Evolutionary conservation across 176 grass and related monocot species (phyloP), one percentile per base, ranked within the genome.

Genomic region (Coix lacrymajobi): DNA sequence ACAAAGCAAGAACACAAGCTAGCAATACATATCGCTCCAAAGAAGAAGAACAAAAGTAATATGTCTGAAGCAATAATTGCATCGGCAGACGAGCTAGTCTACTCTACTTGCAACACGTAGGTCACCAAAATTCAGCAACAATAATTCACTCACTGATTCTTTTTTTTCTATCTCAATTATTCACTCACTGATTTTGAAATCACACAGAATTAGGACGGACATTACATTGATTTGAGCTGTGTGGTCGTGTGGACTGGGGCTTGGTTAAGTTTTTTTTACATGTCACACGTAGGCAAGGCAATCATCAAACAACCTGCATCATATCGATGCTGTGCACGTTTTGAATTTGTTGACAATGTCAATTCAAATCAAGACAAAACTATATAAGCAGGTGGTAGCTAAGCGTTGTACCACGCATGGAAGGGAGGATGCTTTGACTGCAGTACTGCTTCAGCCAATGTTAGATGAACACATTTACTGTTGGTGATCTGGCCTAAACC

Each of bases 1-100:
- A 4, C 69, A 83, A 83, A 87, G 84, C 79, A 75, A 83, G 17
- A 54, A 87, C 78, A 44, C 66, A 90, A 20, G 6, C 49, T n/a
- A n/a, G n/a, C n/a, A n/a, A 52, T 46, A 26, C 73, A 67, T 46
- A 71, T 51, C 79, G 8, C 8, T 61, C 26, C 44, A 74, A 76
- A 32, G 63, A 61, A 61, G 10, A 38, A 13, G 4, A 43, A 25
- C n/a, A 46, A 76, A 68, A 11, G 46, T 8, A 7, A 29, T 86
- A 62, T 62, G 20, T 74, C 67, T 31, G 2, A n/a, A 56, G 69
- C 56, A 74, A 90, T 79, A 16, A 87, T 87, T 83, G 80, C 20
- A 19, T 51, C 6, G 11, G 10, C 2, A 19, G 4, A 61, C 1
- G 37, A 74, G 64, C 5, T 63, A 31, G 61, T 5, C 6, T 16